Conservation (phyloP, 2,329 filamentous ascomycete genomes). For the Akanthomyces muscarius region DNA sequence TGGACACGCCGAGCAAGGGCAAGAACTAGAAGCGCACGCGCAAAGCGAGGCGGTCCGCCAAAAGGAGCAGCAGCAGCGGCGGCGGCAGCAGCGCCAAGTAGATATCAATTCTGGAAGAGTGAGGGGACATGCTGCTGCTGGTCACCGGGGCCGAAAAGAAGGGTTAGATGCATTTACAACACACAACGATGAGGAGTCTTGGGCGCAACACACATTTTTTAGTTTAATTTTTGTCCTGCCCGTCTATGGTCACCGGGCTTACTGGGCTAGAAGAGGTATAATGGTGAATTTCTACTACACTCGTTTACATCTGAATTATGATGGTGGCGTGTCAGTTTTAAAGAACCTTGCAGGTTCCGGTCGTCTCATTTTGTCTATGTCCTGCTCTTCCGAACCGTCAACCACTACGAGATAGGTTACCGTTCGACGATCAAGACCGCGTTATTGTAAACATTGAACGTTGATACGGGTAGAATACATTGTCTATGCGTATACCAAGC, state of each 20-base stretch:
- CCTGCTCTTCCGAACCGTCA: too few relatives aligned
- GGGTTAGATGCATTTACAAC: constrained; percentile 9
- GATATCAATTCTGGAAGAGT: neutral
- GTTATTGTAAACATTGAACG: too few relatives aligned
- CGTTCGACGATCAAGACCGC: too few relatives aligned
- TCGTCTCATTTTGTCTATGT: too few relatives aligned
- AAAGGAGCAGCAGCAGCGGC: neutral
- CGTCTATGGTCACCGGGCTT: neutral
- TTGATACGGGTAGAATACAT: too few relatives aligned
- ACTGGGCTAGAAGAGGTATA: neutral
- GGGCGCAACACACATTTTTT: constrained; percentile 4
- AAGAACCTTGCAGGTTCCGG: too few relatives aligned
- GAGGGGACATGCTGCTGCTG: neutral
- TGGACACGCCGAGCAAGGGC: constrained; percentile 51
- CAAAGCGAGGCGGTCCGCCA: neutral
- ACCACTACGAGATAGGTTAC: too few relatives aligned
- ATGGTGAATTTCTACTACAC: too few relatives aligned
- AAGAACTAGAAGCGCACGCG: constrained; percentile 52
- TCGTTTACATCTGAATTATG: too few relatives aligned
- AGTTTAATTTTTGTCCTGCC: neutral
- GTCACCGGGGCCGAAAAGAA: neutral
- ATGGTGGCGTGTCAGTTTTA: too few relatives aligned
- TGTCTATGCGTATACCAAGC: too few relatives aligned
- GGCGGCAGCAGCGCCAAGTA: too few relatives aligned
- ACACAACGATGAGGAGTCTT: constrained; percentile 6